Evolutionary conservation across 805 yeast genomes (phyloP), one percentile per base, ranked within the genome.

Genomic region (Zygoascus flipseniorum): DNA sequence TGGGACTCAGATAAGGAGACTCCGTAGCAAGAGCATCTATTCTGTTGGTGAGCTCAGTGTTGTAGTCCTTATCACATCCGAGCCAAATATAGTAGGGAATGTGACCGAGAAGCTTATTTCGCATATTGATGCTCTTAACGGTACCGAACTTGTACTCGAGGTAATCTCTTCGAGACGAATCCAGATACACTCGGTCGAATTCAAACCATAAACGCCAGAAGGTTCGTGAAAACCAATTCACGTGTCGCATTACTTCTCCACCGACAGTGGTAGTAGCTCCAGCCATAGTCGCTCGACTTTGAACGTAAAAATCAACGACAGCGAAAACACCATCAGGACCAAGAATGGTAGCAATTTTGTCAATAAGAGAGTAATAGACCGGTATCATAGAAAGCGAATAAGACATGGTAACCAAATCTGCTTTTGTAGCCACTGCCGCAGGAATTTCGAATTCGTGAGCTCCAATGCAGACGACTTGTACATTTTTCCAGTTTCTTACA

Each of bases 141-240:
- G 95, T 87, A 32, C 95, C 95, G 62, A 86, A 86, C 62, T 79
- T 78, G 69, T 87, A 85, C 68, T 86, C 95, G 62, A 87, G 75
- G 69, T 86, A 86, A 63, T 84, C 89, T 70, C 95, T 80, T 71
- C 95, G 80, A 8, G 89, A 78, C 32, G 89, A 81, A 64, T 86
- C 95, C 59, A 86, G 75, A 62, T 80, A 83, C 2, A 86, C 95
- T 53, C 83, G 77, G 68, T 86, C 95, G 51, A 84, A 83, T 68
- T 86, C 95, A 67, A 87, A 86, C 95, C 95, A 87, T 45, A 83
- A 72, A 64, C 89, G 77, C 95, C 95, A 86, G 65, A 86, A 87
- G 31, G 87, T 85, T 65, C 95, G 76, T 50, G 78, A 75, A 53
- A 84, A 56, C 95, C 95, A 86, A 28, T 88, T 83, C 56, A 79